phyloP scores from a whole-genome alignment of 768 basidiomycete species.

The Amanita exitialis region DNA sequence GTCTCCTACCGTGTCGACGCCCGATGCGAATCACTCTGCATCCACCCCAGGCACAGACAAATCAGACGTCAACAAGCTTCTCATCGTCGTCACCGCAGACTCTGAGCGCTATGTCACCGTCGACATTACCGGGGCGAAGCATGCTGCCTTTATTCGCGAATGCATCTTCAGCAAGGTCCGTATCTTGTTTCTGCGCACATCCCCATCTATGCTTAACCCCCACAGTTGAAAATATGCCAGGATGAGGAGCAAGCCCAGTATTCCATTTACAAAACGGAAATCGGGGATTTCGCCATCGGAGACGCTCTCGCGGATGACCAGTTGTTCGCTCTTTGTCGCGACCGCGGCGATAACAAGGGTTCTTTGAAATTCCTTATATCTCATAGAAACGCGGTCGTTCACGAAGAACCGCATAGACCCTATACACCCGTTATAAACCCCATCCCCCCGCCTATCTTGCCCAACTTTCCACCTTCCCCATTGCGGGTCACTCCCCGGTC shows the following conservation, averaged over 20 bases:
- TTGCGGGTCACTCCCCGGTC: conserved; percentile 34
- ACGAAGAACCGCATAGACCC: conserved; percentile 32
- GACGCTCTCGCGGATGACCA: conserved; percentile 63
- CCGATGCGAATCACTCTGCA: conserved; percentile 22
- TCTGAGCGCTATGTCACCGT: conserved; percentile 69
- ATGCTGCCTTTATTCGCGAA: conserved; percentile 65
- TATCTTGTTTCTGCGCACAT: conserved; percentile 7
- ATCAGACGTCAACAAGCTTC: conserved; percentile 23
- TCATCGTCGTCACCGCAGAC: conserved; percentile 67
- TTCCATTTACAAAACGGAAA: conserved; percentile 82
- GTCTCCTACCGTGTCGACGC: conserved; percentile 30
- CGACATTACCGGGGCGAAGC: conserved; percentile 56
- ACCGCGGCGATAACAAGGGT: conserved; percentile 67
- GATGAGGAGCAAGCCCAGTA: conserved; percentile 69
- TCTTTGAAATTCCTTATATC: conserved; percentile 80
- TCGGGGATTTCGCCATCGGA: conserved; percentile 68
- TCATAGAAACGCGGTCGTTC: conserved; percentile 50
- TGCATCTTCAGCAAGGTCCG: conserved; percentile 71
- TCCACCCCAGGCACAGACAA: conserved; percentile 13
- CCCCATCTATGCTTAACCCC: conserved; percentile 7
- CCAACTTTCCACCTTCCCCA: conserved; percentile 36
- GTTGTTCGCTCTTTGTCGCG: conserved; percentile 62
- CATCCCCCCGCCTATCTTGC: conserved; percentile 23
- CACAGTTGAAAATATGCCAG: conserved; percentile 69
- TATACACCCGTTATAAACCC: conserved; percentile 19